Base-by-base conservation (phyloP, 108 stramenopile genomes). In the Nitzschia palea region DNA sequence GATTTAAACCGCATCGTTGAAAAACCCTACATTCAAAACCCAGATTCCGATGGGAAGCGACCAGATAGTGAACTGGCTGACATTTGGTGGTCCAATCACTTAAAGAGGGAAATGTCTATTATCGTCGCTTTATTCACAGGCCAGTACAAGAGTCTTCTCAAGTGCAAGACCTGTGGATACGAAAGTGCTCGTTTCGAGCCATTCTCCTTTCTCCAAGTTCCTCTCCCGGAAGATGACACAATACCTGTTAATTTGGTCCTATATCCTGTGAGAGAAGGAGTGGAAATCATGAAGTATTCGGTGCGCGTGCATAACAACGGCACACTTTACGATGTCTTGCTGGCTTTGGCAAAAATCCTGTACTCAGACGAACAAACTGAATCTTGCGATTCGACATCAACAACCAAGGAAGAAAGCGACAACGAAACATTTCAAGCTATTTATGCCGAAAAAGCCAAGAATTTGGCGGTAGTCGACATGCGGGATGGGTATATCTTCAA, bases 141-240 rank as follows among this genome's bases (percentile, higher is more conserved):
- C 1, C 96, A 97, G 76, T 95, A 95, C 72, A 97, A 96, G 68
- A 96, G 96, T 59, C 80, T 96, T 43, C 67, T 98, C 44, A 96
- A 90, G 18, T 99, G 99, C 78, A 80, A 87, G 45, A 65, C 80
- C 4, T 99, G 98, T 88, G 90, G 89, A 29, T 96, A 96, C 71
- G 92, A 95, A 57, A 94, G 91, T 69, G 94, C 96, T 37, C 81
- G 97, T n/a, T 99, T 97, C 67, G 99, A 98, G 68, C 95, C 97
- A 1, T 99, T 96, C 79, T 80, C 79, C n/a, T 83, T 80, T 63
- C 77, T 99, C 27, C 84, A 88, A 66, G 65, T 99, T 20, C 97
- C 98, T 3, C 82, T 99, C 48, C 98, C 98, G 1, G 94, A 95
- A 69, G 95, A 95, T 63, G 91, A 91, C 57, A 86, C 83, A 27